A percentile compares a stretch with the other conserved stretches of the same genome.
These are phyloP conservation scores for Penicillium paxilli DNA, from an alignment of 495 filamentous ascomycete species.

Conservation along the genomic window DNA sequence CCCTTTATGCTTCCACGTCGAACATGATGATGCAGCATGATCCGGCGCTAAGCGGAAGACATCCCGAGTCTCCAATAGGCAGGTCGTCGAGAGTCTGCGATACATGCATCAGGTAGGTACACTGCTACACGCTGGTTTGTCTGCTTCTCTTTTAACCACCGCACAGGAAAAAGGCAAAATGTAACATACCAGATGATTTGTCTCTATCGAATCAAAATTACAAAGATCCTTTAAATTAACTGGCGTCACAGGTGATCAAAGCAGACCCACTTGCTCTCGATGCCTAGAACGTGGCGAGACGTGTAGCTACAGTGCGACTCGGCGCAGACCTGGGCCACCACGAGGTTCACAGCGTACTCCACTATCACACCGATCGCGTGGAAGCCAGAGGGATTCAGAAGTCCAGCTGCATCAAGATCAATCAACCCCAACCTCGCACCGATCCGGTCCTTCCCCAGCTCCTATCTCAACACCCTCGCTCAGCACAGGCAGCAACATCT, in stretches of 20 bases:
- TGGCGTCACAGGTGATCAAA: slow-evolving; percentile 10
- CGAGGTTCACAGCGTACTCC: slow-evolving; percentile 3
- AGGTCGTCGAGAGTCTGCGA: slow-evolving; percentile 11
- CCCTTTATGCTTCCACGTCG: too few species aligned
- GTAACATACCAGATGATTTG: not conserved
- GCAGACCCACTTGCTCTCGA: slow-evolving; percentile 21
- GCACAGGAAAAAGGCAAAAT: slow-evolving; percentile 18
- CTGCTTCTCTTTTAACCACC: slow-evolving; percentile 1
- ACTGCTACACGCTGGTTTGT: not conserved
- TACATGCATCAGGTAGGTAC: slow-evolving; percentile 11
- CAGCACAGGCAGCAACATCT: too few species aligned
- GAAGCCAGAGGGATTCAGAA: too few species aligned
- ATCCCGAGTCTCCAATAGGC: too few species aligned
- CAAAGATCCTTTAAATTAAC: not conserved
- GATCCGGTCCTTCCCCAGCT: not conserved
- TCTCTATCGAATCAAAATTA: not conserved
- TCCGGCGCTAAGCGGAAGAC: too few species aligned
- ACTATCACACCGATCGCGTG: not conserved
- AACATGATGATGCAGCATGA: too few species aligned
- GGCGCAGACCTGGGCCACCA: slow-evolving; percentile 12
- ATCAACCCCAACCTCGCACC: not conserved
- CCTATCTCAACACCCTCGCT: too few species aligned
- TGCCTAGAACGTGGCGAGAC: slow-evolving; percentile 18
- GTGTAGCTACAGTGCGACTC: slow-evolving; percentile 12
- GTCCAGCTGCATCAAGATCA: not conserved